These are phyloP conservation scores for Jaenimonas drosophilae DNA, from an alignment of 208 protist genomes.

Conservation along the genomic window DNA sequence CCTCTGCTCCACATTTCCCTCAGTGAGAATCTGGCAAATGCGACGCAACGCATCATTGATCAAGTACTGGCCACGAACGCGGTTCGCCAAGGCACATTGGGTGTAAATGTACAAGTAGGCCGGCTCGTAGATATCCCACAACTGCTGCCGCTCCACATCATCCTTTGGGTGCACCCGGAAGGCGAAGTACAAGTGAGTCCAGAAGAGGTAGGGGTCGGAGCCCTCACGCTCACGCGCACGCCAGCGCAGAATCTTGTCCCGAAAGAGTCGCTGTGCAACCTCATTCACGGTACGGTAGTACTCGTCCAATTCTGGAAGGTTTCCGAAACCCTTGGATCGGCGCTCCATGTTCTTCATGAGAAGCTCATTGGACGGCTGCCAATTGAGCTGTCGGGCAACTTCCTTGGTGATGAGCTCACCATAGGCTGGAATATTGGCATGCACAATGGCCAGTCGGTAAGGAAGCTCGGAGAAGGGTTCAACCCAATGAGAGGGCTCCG, in stretches of 20 bases:
- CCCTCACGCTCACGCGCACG: constrained; percentile 59
- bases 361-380: constrained; percentile 45
- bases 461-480: constrained; percentile 73
- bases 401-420: constrained; percentile 64
- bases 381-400: constrained; percentile 25
- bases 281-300: constrained; percentile 58
- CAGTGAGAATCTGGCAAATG: constrained; percentile 74
- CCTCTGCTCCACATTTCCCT: constrained; percentile 49
- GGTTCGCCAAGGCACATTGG: constrained; percentile 59
- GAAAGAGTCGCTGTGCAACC: constrained; percentile 56
- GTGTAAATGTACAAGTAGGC: constrained; percentile 80
- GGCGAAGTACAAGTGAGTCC: constrained; percentile 83
- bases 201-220: constrained; percentile 75
- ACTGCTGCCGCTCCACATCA: constrained; percentile 46
- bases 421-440: constrained; percentile 66
- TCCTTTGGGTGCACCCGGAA: constrained; percentile 71
- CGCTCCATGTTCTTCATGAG: constrained; percentile 64
- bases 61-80: constrained; percentile 51
- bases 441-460: constrained; percentile 64
- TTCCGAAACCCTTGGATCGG: constrained; percentile 36
- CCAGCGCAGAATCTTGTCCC: constrained; percentile 67
- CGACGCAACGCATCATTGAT: constrained; percentile 77
- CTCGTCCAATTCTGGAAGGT: constrained; percentile 40
- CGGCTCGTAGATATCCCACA: constrained; percentile 85
- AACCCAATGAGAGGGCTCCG: constrained; percentile 76